Percentiles rank a stretch among this genome's conserved stretches.
These are phyloP conservation scores for Sordariomycetes sp. DNA, from an alignment of 2,329 filamentous ascomycete species.

Conservation along the genomic window DNA sequence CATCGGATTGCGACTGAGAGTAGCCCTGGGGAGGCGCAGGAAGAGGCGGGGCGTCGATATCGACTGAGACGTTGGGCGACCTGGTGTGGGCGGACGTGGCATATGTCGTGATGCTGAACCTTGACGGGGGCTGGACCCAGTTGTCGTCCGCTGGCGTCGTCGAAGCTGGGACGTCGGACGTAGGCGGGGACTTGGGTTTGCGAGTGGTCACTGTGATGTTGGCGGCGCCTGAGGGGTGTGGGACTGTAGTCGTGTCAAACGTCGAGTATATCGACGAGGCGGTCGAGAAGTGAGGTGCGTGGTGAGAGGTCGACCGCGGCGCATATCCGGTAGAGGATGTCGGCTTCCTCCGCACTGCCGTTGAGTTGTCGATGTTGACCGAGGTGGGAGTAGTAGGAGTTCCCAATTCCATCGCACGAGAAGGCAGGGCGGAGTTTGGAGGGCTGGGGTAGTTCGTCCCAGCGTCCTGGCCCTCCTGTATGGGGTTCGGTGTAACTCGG, in stretches of 20 bases:
- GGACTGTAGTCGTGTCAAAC: background rate
- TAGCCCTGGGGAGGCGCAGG: constrained; percentile 12
- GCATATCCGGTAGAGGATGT: constrained; percentile 18
- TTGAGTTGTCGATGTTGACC: constrained; percentile 9
- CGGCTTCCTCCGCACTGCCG: constrained; percentile 32
- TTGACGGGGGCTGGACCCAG: constrained; percentile 40
- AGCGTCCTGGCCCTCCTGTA: constrained; percentile 16
- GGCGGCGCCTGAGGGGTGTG: background rate
- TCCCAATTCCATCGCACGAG: constrained; percentile 8
- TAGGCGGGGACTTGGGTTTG: background rate
- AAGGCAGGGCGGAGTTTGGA: constrained; percentile 14
- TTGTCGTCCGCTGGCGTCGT: background rate
- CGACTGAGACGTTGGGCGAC: constrained; percentile 22
- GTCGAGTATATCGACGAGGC: constrained; percentile 21
- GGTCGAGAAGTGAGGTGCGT: constrained; percentile 15
- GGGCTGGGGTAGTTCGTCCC: constrained; percentile 16
- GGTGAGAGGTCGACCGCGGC: constrained; percentile 9
- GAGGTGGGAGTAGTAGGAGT: constrained; percentile 5
- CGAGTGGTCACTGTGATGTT: background rate
- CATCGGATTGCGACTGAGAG: background rate
- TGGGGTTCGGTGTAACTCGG: background rate
- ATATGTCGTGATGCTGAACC: constrained; percentile 52
- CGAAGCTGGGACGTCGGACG: background rate
- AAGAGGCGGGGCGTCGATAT: constrained; percentile 21
- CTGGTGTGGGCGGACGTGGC: constrained; percentile 33